Base-by-base conservation (phyloP, 768 basidiomycete species). In the Suillus fuscotomentosus region DNA sequence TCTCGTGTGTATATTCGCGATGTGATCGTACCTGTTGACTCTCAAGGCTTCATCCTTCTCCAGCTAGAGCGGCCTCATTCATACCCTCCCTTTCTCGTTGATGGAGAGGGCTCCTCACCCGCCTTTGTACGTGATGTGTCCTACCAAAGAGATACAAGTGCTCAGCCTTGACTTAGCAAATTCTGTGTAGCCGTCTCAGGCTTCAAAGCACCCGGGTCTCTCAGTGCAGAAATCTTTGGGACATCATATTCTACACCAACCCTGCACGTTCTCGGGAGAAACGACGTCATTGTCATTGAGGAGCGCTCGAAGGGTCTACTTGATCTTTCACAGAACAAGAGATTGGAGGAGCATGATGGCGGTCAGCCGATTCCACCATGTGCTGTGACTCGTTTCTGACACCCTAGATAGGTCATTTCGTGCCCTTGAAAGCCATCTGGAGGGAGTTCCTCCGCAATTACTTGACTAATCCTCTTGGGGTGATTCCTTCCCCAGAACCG, bases 121-220 rank as follows among this genome's bases (percentile, higher is more conserved):
- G n/a, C 90, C 90, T 0, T 79, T 93, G 91, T 92, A 71, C 65
- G 85, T 73, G 22, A 13, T 17, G n/a, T 38, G 10, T 39, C 36
- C 20, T 22, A 34, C 14, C 27, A 3, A 3, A 61, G 55, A 17
- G 48, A 24, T 22, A 20, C 36, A 15, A 36, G 24, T 41, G 10
- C 24, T 59, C 11, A 59, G 1, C n/a, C 36, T 31, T 20, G 48
- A 55, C 36, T 8, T 67, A 92, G 90, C 60, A 72, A 86, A 70
- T 94, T 93, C 68, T 92, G 91, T 67, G 78, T 94, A 31, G 77
- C 88, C n/a, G 86, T 90, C 2, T 86, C 90, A 11, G 93, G 92
- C 0, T 94, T 92, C 78, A 81, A 81, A 63, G 78, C 82, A 72
- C 68, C 69, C 0, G 72, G 80, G 70, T 79, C 85, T 31, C 72